Conservation (phyloP, 2,329 filamentous ascomycete species). For the Gaeumannomyces tritici region DNA sequence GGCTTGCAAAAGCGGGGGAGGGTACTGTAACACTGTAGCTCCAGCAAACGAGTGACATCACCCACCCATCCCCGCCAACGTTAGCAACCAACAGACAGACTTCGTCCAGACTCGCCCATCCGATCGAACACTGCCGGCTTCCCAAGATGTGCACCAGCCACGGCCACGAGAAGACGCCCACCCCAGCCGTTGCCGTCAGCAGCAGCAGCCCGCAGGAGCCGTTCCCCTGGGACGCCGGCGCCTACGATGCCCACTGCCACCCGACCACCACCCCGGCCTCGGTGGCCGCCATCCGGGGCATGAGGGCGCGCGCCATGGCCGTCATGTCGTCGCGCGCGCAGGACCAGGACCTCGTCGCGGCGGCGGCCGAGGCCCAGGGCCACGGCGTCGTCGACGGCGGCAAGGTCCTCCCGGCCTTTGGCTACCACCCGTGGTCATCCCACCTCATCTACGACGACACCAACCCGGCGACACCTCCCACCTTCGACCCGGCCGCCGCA, state of each 20-base stretch:
- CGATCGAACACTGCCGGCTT: not conserved
- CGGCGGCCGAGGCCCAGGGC: constrained; percentile 46
- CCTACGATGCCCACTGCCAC: constrained; percentile 77
- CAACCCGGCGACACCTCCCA: constrained; percentile 17
- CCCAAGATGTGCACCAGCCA: not conserved
- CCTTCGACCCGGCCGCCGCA: constrained; percentile 20
- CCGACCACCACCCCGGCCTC: constrained; percentile 68
- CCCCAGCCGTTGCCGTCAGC: not conserved
- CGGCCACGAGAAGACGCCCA: not conserved
- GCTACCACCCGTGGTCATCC: constrained; percentile 84
- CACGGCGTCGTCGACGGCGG: constrained; percentile 6
- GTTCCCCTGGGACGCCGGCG: constrained; percentile 61
- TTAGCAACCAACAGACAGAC: too few species aligned
- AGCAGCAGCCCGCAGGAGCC: constrained; percentile 12
- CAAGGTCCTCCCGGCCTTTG: constrained; percentile 58
- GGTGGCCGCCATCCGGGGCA: constrained; percentile 45
- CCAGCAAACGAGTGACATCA: too few species aligned
- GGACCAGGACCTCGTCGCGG: constrained; percentile 64
- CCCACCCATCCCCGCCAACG: too few species aligned
- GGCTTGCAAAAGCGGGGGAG: too few species aligned
- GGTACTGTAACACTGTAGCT: too few species aligned
- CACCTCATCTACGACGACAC: constrained; percentile 62
- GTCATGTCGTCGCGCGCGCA: constrained; percentile 70
- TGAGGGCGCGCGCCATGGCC: constrained; percentile 58
- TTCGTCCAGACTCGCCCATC: too few species aligned